Evolutionary conservation across 192 early-diverging fungal genomes (phyloP), one percentile per base, ranked within the genome.

Genomic region (Coemansia umbellata): DNA sequence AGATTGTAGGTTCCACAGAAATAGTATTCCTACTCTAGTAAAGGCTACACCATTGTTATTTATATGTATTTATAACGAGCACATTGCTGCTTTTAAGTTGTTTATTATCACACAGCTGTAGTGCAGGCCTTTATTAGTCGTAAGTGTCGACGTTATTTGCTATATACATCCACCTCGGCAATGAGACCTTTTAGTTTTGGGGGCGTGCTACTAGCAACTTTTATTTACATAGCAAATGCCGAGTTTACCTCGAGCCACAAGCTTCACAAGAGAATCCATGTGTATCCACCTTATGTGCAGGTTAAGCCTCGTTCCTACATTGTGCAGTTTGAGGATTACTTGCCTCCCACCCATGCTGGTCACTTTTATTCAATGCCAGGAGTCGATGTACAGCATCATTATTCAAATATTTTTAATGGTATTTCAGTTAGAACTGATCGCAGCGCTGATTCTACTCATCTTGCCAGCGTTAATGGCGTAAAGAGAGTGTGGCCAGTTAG

Each of bases 401-500:
- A 48, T 27, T 44, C 19, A 8, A 33, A 50, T 0, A 26, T 61
- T 2, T 60, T 66, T 13, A 53, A 61, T 15, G 69, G 68, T 0
- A 47, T 59, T 24, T 28, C 68, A 4, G 55, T 71, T 3, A 52
- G 14, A 19, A 26, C 48, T 11, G 40, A 26, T 13, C 13, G 31
- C 32, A 21, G 24, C 18, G 41, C 52, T 15, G 7, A 39, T 22
- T 37, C 54, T 1, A 7, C n/a, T 8, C 42, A 61, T 13, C 31
- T 71, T 11, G 68, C 68, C 14, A 37, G 31, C 17, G 30, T 73
- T n/a, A 27, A 57, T 2, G 60, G 55, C 24, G 48, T 71, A 31
- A 71, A 60, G 53, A 44, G 53, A 0, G 52, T 71, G 3, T 64
- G 57, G 56, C 68, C 68, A 5, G 53, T 51, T 39, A 53, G 61